phyloP scores from a whole-genome alignment of 2,329 filamentous ascomycete species.

The Alternaria brassicicola region DNA sequence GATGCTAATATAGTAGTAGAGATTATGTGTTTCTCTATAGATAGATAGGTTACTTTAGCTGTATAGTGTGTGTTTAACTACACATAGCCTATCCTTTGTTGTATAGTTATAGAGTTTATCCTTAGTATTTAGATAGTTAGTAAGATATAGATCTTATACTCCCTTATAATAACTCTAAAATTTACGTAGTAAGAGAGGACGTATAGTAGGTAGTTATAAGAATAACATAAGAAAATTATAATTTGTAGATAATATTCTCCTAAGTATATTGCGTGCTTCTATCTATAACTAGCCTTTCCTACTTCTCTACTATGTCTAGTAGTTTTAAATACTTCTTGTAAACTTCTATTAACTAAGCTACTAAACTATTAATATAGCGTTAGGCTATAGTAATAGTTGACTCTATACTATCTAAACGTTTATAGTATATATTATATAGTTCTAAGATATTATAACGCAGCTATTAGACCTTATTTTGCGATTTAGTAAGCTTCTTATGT shows the following conservation, averaged over 20 bases:
- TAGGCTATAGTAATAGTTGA: neutral
- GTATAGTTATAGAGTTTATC: neutral
- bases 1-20: neutral
- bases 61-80: neutral
- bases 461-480: neutral
- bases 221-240: constrained; percentile 2
- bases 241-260: neutral
- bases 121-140: neutral
- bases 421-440: constrained; percentile 7
- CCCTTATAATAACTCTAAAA: neutral
- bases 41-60: neutral
- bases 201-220: neutral
- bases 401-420: constrained; percentile 16
- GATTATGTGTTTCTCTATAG: neutral
- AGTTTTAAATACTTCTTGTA: constrained; percentile 19
- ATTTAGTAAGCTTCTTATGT: constrained; percentile 1
- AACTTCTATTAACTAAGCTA: constrained; percentile 20
- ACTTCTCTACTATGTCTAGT: constrained; percentile 4
- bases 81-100: neutral
- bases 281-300: neutral
- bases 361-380: constrained; percentile 16
- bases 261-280: neutral
- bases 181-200: neutral
- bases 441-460: constrained; percentile 7
- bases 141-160: constrained; percentile 1